Evolutionary conservation across 73 alveolate species (phyloP).

Genomic region (Paramecium caudatum): DNA sequence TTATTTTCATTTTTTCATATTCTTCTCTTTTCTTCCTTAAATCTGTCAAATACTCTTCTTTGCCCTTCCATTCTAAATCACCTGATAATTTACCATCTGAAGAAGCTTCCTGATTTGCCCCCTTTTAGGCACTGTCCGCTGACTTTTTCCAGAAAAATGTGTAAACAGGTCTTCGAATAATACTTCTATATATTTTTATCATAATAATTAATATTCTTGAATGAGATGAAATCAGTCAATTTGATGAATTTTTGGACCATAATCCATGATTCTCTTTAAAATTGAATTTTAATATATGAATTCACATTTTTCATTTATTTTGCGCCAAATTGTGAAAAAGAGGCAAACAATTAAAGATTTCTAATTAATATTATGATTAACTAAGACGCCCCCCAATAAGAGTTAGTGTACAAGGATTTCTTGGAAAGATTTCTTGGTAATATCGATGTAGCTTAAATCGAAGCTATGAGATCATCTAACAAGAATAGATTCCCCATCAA

Average conservation of each 20-base stretch:
- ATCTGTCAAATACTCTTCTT: constrained; percentile 45
- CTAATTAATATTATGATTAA: too few relatives aligned
- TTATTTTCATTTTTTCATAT: constrained; percentile 56
- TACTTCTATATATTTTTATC: background rate
- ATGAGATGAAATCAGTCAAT: too few relatives aligned
- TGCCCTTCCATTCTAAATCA: constrained; percentile 41
- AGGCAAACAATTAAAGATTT: too few relatives aligned
- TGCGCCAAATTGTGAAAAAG: too few relatives aligned
- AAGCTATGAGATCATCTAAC: background rate
- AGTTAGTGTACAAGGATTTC: background rate
- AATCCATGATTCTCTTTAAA: too few relatives aligned
- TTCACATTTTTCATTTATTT: too few relatives aligned
- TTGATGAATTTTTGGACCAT: too few relatives aligned
- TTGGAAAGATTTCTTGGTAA: constrained; percentile 45
- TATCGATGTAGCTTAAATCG: constrained; percentile 23
- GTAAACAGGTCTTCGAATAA: background rate
- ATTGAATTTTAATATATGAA: too few relatives aligned
- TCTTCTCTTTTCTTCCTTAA: constrained; percentile 54
- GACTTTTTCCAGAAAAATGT: background rate
- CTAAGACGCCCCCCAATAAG: constrained; percentile 26
- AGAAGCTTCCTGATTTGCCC: background rate
- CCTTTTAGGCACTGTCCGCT: background rate
- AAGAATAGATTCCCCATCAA: constrained; percentile 35
- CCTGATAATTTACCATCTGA: background rate
- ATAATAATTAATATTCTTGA: constrained; percentile 4